Conservation (phyloP, 2,329 filamentous ascomycete genomes). For the Plectosphaerella cucumerina region DNA sequence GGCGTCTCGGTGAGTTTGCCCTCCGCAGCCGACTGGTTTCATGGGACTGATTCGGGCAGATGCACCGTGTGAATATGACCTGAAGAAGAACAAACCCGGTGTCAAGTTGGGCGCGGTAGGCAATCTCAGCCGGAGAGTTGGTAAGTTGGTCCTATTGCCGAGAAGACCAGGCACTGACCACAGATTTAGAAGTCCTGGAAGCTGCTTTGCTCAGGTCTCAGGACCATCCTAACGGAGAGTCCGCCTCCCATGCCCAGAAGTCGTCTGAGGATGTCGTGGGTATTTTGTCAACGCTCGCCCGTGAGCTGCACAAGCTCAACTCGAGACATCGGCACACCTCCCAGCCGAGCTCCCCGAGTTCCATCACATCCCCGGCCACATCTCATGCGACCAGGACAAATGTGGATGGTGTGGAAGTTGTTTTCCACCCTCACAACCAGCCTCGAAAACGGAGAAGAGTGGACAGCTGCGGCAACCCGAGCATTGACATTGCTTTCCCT, state of each 20-base stretch:
- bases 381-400: conserved; percentile 3
- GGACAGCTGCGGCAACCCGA: conserved; percentile 18
- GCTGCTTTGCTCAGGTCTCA: conserved; percentile 8
- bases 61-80: conserved; percentile 17
- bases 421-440: conserved; percentile 6
- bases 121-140: conserved; percentile 15
- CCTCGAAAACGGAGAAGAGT: conserved; percentile 15
- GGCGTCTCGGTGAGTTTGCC: conserved; percentile 17
- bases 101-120: conserved; percentile 18
- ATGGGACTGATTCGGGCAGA: conserved; percentile 9
- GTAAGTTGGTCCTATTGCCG: no score
- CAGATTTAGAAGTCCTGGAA: conserved; percentile 7
- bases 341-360: conserved; percentile 2
- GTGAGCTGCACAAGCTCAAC: conserved; percentile 15
- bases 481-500: conserved; percentile 12
- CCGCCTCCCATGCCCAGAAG: conserved; percentile 1
- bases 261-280: conserved; percentile 8
- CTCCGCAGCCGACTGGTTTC: background rate
- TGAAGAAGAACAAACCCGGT: conserved; percentile 18
- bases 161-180: background rate
- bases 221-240: background rate
- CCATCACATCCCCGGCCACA: conserved; percentile 4
- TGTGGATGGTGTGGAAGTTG: conserved; percentile 4
- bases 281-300: conserved; percentile 13
- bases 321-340: background rate